These are phyloP conservation scores for Tricholoma terreum DNA, from an alignment of 768 basidiomycete species.

Conservation along the genomic window DNA sequence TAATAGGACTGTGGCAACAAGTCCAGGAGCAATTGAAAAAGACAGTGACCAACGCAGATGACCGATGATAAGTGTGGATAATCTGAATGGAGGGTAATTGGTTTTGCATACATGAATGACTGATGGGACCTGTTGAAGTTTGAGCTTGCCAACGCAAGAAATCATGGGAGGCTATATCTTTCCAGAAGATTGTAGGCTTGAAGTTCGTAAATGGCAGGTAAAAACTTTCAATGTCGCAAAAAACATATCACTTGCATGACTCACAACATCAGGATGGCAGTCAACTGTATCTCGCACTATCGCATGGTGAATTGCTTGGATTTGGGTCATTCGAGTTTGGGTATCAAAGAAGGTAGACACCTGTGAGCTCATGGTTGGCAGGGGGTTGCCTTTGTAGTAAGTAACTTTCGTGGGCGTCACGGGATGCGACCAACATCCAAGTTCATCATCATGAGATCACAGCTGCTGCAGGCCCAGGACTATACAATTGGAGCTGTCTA, in stretches of 20 bases:
- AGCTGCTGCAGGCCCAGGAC: too few relatives aligned
- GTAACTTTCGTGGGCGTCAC: too few relatives aligned
- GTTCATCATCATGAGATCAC: too few relatives aligned
- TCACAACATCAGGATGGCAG: slow-evolving; percentile 37
- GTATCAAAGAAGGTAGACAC: too few relatives aligned
- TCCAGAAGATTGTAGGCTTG: slow-evolving; percentile 30
- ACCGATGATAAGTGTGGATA: background rate
- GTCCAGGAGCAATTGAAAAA: slow-evolving; percentile 21
- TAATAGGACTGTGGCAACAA: slow-evolving; percentile 25
- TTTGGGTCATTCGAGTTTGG: too few relatives aligned
- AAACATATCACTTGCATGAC: background rate
- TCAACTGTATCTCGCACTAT: slow-evolving; percentile 24
- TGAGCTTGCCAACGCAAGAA: slow-evolving; percentile 27
- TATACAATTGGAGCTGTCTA: too few relatives aligned
- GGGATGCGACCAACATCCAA: too few relatives aligned
- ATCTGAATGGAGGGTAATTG: background rate
- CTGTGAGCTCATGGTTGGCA: too few relatives aligned
- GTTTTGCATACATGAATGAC: slow-evolving; percentile 28
- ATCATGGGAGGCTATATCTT: slow-evolving; percentile 26
- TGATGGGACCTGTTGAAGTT: slow-evolving; percentile 37
- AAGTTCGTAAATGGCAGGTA: slow-evolving; percentile 33
- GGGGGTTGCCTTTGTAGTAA: too few relatives aligned
- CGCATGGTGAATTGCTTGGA: too few relatives aligned
- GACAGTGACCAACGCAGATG: slow-evolving; percentile 22
- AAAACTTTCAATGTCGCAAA: slow-evolving; percentile 22